Evolutionary conservation across 768 basidiomycete genomes (phyloP).

Genomic region (Strobilomyces dryophilus): DNA sequence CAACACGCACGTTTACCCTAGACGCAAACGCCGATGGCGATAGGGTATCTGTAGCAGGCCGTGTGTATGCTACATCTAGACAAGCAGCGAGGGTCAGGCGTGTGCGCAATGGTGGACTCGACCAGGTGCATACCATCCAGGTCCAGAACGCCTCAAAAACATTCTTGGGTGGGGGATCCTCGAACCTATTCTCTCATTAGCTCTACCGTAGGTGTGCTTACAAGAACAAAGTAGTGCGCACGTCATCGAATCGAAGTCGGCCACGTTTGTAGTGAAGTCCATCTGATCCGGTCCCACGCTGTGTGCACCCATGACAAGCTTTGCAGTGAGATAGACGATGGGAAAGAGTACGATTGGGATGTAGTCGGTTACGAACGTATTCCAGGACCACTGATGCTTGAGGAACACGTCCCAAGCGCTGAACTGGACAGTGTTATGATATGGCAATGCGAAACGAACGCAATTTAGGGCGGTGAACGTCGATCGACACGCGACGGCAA

Average conservation of each 20-base stretch:
- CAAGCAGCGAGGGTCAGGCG: background rate
- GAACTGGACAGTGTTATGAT: no score
- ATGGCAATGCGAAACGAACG: no score
- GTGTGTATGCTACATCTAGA: slow-evolving; percentile 10
- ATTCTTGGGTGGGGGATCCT: slow-evolving; percentile 8
- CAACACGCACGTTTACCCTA: background rate
- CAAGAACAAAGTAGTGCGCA: background rate
- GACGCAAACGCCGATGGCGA: background rate
- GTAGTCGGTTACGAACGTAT: slow-evolving; percentile 39
- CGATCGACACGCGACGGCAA: background rate
- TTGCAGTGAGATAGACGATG: slow-evolving; percentile 34
- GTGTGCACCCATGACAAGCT: slow-evolving; percentile 1
- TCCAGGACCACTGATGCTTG: slow-evolving; percentile 28
- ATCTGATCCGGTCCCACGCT: slow-evolving; percentile 14
- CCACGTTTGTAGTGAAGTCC: slow-evolving; percentile 24
- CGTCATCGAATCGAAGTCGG: slow-evolving; percentile 28
- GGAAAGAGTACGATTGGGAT: slow-evolving; percentile 43
- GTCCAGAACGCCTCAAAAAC: slow-evolving; percentile 23
- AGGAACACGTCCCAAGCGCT: no score
- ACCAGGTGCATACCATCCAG: slow-evolving; percentile 22
- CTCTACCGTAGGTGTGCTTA: background rate
- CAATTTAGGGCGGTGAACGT: no score
- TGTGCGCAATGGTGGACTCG: background rate
- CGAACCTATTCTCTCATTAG: slow-evolving; percentile 12
- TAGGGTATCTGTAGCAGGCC: background rate